phyloP scores from a whole-genome alignment of 225 moss, liverwort and hornwort genomes.

The Thuidium tamariscinum region DNA sequence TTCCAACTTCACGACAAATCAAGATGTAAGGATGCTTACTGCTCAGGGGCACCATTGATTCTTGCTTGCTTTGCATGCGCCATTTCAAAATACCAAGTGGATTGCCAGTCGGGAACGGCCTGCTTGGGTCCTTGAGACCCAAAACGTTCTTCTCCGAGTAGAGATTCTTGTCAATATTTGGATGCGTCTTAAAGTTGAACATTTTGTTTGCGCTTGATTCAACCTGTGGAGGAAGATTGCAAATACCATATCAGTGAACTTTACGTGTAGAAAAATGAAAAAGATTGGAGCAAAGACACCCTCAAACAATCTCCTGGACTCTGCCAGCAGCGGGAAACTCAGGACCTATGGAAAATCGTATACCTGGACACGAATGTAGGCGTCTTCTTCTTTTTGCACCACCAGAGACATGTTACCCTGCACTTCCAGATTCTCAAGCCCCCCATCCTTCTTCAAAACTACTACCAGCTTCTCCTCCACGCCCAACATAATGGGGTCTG shows the following conservation, averaged over 20 bases:
- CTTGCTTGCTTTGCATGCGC: slow-evolving; percentile 88
- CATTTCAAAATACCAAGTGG: slow-evolving; percentile 72
- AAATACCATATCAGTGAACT: background rate
- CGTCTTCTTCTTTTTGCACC: slow-evolving; percentile 90
- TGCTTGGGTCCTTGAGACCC: slow-evolving; percentile 73
- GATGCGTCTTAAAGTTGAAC: slow-evolving; percentile 73
- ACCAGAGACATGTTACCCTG: slow-evolving; percentile 83
- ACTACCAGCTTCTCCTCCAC: slow-evolving; percentile 88
- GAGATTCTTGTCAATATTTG: slow-evolving; percentile 80
- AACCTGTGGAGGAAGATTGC: slow-evolving; percentile 23
- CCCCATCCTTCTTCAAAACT: slow-evolving; percentile 79
- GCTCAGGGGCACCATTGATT: slow-evolving; percentile 82
- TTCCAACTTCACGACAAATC: background rate
- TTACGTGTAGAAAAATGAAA: background rate
- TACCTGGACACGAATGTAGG: slow-evolving; percentile 75
- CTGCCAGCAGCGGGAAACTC: background rate
- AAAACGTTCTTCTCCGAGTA: slow-evolving; percentile 56
- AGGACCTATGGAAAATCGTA: background rate
- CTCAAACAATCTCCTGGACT: background rate
- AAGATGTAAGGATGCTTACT: slow-evolving; percentile 38
- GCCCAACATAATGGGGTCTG: slow-evolving; percentile 69
- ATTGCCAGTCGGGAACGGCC: slow-evolving; percentile 78
- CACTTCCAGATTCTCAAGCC: slow-evolving; percentile 89
- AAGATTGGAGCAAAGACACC: background rate
- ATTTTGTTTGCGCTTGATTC: slow-evolving; percentile 65